Conservation (phyloP, 2,329 filamentous ascomycete genomes). For the Colletotrichum trifolii region DNA sequence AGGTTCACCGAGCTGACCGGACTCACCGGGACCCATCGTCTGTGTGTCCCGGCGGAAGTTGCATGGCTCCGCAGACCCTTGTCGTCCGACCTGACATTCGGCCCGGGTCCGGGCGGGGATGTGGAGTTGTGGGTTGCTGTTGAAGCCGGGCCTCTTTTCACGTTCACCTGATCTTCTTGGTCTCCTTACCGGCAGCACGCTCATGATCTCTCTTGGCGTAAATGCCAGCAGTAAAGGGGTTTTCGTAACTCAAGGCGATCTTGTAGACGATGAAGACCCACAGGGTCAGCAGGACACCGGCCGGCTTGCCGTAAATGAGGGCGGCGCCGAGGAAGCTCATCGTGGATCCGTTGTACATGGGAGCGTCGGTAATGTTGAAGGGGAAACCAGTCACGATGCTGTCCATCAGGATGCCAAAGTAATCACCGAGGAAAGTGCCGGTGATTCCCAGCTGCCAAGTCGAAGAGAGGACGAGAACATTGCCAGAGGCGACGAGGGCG, state of each 20-base stretch:
- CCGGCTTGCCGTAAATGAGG: conserved; percentile 86
- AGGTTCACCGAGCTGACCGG: conserved; percentile 21
- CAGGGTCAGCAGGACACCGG: conserved; percentile 80
- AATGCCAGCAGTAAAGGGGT: conserved; percentile 93
- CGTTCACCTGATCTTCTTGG: conserved; percentile 64
- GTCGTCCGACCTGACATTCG: conserved; percentile 32
- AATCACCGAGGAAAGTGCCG: conserved; percentile 96
- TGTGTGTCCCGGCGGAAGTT: conserved; percentile 14
- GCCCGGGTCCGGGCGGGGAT: conserved; percentile 24
- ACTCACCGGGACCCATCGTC: conserved; percentile 20
- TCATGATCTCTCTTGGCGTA: conserved; percentile 85
- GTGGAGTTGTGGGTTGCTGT: conserved; percentile 32
- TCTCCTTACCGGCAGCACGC: conserved; percentile 56
- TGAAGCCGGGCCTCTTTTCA: conserved; percentile 35
- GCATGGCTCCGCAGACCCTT: conserved; percentile 31
- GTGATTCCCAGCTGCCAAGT: conserved; percentile 95
- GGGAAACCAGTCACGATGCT: conserved; percentile 93
- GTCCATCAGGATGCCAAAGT: conserved; percentile 99
- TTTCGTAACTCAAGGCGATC: conserved; percentile 86
- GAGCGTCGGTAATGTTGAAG: conserved; percentile 89
- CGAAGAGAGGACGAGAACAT: conserved; percentile 85
- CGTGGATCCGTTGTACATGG: conserved; percentile 97
- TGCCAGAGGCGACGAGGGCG: conserved; percentile 78
- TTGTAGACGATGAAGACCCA: conserved; percentile 83
- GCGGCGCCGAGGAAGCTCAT: conserved; percentile 92